These are phyloP conservation scores for Fusarium mexicanum DNA, from an alignment of 2,329 filamentous ascomycete species.

Conservation along the genomic window DNA sequence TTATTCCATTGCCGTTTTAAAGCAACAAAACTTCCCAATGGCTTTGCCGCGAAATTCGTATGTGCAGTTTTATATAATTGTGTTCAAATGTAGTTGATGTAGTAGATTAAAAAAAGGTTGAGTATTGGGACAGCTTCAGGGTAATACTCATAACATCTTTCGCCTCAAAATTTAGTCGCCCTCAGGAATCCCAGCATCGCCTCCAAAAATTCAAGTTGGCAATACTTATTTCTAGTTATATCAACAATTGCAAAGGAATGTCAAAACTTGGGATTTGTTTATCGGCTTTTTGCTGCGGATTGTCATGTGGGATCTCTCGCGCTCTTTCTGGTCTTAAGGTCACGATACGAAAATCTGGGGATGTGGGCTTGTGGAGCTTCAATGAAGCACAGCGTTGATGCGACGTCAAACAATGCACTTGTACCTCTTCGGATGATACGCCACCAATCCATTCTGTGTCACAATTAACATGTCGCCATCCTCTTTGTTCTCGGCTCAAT, in stretches of 20 bases:
- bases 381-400: not conserved
- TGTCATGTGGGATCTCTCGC: not conserved
- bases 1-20: fast-evolving
- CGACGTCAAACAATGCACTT: not conserved
- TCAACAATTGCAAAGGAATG: fast-evolving
- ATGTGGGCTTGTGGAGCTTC: slow-evolving; percentile 1
- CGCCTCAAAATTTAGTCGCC: too few relatives aligned
- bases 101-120: not conserved
- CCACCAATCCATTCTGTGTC: not conserved
- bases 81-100: fast-evolving
- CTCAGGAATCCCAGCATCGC: too few relatives aligned
- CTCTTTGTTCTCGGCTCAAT: not conserved
- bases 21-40: too few relatives aligned
- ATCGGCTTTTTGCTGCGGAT: not conserved
- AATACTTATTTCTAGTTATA: too few relatives aligned
- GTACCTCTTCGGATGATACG: not conserved
- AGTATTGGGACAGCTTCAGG: slow-evolving; percentile 18
- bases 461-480: not conserved
- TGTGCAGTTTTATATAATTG: too few relatives aligned
- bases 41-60: fast-evolving
- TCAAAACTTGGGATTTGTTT: fast-evolving
- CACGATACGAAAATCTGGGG: not conserved
- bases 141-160: not conserved
- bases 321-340: not conserved
- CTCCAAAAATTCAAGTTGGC: too few relatives aligned